Evolutionary conservation across 2,329 filamentous ascomycete genomes (phyloP), one percentile per base, ranked within the genome.

Genomic region (Sclerotinia minor): DNA sequence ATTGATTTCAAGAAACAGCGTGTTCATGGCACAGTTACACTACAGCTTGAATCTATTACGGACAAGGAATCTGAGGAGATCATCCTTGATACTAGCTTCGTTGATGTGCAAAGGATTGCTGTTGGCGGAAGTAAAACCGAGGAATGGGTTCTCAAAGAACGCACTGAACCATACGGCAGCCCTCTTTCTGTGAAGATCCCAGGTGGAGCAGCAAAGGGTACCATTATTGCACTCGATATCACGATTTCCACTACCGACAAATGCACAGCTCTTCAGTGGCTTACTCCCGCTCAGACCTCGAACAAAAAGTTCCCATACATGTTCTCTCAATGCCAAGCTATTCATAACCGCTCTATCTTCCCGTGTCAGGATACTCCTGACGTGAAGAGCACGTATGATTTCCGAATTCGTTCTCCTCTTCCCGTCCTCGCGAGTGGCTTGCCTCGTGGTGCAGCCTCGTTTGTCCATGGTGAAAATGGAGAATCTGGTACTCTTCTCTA

Each of bases 291-390:
- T 44, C 95, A 98, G 81, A 98, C 95, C 0, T 92, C 92, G 68
- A 97, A 96, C 85, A 94, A 93, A 82, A 95, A 93, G 79, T 91
- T 96, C 73, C 94, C 94, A 1, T 98, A 97, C 80, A 94, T 98
- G 89, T 98, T 98, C 82, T 96, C 92, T 55, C 95, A 98, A 82
- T 97, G 94, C 79, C 94, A 99, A 82, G 94, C 94, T 65, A 98
- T 97, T 76, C 94, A 98, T 76, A 92, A 92, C 54, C 89, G 95
- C 69, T 96, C 93, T 59, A 86, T 98, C 70, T 96, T 98, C 79
- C 95, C 95, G 8, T 98, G 94, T 80, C 94, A 98, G 81, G 95
- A 99, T 77, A 98, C 95, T 0, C 95, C 95, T 3, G 94, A 97
- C 78, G 91, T 97, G 75, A 99, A 99, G 82, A 93, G 92, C n/a